Conservation (phyloP, 2,329 filamentous ascomycete genomes). For the Trichoderma sp. region DNA sequence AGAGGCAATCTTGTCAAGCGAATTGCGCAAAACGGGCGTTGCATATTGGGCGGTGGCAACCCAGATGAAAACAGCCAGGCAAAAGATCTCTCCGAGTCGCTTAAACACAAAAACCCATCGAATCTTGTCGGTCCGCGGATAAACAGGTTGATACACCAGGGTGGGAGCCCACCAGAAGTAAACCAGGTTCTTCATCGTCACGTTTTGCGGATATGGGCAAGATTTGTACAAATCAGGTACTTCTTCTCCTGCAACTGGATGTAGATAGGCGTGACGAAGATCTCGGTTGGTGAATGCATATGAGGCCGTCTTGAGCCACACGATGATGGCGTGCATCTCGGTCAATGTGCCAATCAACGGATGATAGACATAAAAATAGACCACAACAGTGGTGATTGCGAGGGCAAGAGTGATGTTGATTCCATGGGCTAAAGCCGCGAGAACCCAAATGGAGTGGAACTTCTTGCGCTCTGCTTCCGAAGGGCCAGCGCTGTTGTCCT, state of each 20-base stretch:
- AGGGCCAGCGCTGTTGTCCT: slow-evolving; percentile 45
- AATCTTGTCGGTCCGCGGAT: slow-evolving; percentile 78
- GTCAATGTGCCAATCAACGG: slow-evolving; percentile 89
- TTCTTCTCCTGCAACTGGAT: slow-evolving; percentile 65
- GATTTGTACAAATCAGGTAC: slow-evolving; percentile 77
- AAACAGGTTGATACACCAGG: slow-evolving; percentile 93
- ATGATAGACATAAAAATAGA: slow-evolving; percentile 90
- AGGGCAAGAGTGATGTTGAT: slow-evolving; percentile 82
- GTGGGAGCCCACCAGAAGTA: slow-evolving; percentile 99
- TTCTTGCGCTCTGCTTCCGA: slow-evolving; percentile 60
- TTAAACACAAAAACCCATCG: slow-evolving; percentile 87
- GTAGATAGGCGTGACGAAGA: slow-evolving; percentile 83
- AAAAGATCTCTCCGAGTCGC: slow-evolving; percentile 72
- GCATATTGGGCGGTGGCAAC: slow-evolving; percentile 93
- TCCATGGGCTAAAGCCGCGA: slow-evolving; percentile 76
- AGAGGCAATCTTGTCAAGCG: slow-evolving; percentile 78
- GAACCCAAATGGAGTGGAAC: slow-evolving; percentile 74
- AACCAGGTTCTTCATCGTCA: slow-evolving; percentile 79
- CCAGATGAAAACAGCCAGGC: slow-evolving; percentile 88
- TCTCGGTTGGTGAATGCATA: slow-evolving; percentile 97
- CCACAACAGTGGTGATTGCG: slow-evolving; percentile 74
- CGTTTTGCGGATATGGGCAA: slow-evolving; percentile 87
- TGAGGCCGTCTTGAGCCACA: slow-evolving; percentile 93
- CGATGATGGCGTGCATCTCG: slow-evolving; percentile 87
- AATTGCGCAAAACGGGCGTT: slow-evolving; percentile 83